These are phyloP conservation scores for Phialophora macrospora DNA, from an alignment of 2,329 filamentous ascomycete species.

Conservation along the genomic window DNA sequence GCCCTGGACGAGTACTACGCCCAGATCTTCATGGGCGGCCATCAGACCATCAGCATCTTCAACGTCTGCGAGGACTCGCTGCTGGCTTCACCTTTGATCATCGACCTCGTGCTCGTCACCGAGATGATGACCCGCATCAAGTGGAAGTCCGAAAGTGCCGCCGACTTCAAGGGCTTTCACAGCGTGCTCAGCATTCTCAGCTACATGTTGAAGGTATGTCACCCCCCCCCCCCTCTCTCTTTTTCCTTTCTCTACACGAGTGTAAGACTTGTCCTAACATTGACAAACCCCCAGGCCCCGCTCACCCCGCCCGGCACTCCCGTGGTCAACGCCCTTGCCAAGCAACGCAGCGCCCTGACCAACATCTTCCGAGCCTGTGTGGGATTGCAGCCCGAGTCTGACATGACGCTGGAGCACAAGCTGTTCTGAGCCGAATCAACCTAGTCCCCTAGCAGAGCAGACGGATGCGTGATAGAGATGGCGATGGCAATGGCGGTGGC, in stretches of 20 bases:
- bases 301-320: constrained; percentile 92
- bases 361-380: constrained; percentile 99
- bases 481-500: neutral
- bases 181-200: constrained; percentile 94
- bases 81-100: constrained; percentile 92
- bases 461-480: neutral
- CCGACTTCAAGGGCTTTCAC: constrained; percentile 90
- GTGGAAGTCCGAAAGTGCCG: constrained; percentile 71
- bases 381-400: constrained; percentile 93
- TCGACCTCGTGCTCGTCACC: constrained; percentile 87
- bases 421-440: constrained; percentile 67
- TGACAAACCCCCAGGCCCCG: constrained; percentile 69
- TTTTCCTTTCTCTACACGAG: neutral
- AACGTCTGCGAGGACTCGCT: constrained; percentile 99
- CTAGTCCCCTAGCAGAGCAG: too few relatives aligned
- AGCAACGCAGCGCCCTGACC: constrained; percentile 91
- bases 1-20: constrained; percentile 98
- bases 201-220: constrained; percentile 84
- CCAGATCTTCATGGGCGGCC: constrained; percentile 97
- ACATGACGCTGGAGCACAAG: constrained; percentile 99
- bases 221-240: too few relatives aligned
- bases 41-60: constrained; percentile 97
- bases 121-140: constrained; percentile 99
- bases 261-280: neutral
- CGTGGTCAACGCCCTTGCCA: constrained; percentile 91